A percentile compares a stretch with the other conserved stretches of the same genome.
These are phyloP conservation scores for Xylariaceae sp. DNA, from an alignment of 2,329 filamentous ascomycete genomes.

Conservation along the genomic window DNA sequence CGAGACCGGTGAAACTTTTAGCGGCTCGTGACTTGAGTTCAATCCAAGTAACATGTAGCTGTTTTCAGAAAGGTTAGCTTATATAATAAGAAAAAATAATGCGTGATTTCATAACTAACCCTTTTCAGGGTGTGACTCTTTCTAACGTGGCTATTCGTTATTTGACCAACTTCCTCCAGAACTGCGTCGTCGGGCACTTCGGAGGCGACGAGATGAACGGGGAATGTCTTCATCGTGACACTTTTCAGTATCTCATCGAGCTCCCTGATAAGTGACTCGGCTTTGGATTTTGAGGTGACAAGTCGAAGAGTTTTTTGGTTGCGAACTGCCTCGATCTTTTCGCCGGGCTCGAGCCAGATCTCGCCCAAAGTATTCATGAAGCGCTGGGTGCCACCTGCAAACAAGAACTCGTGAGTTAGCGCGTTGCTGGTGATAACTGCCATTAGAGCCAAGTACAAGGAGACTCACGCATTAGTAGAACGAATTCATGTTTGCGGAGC, in stretches of 20 bases:
- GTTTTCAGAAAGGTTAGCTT: slow-evolving; percentile 9
- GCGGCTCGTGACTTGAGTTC: slow-evolving; percentile 30
- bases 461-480: slow-evolving; percentile 53
- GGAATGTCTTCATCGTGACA: slow-evolving; percentile 35
- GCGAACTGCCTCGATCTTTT: slow-evolving; percentile 47
- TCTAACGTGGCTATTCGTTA: slow-evolving; percentile 45
- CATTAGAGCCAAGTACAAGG: slow-evolving; percentile 6
- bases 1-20: slow-evolving; percentile 33
- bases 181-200: slow-evolving; percentile 34
- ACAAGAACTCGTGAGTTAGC: background rate
- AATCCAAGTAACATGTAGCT: slow-evolving; percentile 53
- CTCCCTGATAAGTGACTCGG: slow-evolving; percentile 45
- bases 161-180: slow-evolving; percentile 46
- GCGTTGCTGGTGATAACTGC: background rate
- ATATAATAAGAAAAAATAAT: background rate
- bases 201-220: slow-evolving; percentile 34
- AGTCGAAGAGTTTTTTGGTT: slow-evolving; percentile 44
- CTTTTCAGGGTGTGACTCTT: slow-evolving; percentile 27
- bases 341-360: slow-evolving; percentile 43
- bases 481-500: slow-evolving; percentile 50
- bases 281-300: slow-evolving; percentile 45
- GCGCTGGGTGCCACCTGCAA: slow-evolving; percentile 44
- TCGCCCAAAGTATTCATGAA: slow-evolving; percentile 45
- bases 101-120: slow-evolving; percentile 31
- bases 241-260: slow-evolving; percentile 43